phyloP scores from a whole-genome alignment of 768 basidiomycete genomes.

The Tricholoma saponaceum region DNA sequence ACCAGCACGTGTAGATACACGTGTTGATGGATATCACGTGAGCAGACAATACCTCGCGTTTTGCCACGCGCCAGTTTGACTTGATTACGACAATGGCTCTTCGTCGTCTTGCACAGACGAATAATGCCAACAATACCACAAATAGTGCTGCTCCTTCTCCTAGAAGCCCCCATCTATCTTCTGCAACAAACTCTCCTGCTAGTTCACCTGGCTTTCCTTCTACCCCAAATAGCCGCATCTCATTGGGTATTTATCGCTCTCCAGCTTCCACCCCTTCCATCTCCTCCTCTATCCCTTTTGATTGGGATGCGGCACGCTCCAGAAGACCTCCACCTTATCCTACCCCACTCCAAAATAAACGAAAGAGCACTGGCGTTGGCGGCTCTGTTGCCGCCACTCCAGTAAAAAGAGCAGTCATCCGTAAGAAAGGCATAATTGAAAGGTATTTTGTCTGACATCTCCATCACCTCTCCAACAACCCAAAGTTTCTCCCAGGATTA shows the following conservation, averaged over 20 bases:
- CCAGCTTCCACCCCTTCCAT: conserved; percentile 68
- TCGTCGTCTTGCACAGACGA: conserved; percentile 54
- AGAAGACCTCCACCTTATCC: conserved; percentile 69
- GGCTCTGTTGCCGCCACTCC: conserved; percentile 29
- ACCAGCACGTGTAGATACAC: conserved; percentile 40
- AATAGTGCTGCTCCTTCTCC: conserved; percentile 30
- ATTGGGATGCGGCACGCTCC: conserved; percentile 82
- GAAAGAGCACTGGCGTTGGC: conserved; percentile 34
- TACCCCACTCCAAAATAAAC: conserved; percentile 49
- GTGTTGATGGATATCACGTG: conserved; percentile 28
- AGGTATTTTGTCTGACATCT: conserved; percentile 35
- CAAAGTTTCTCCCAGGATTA: conserved; percentile 37
- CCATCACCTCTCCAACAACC: neutral
- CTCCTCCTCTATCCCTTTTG: conserved; percentile 74
- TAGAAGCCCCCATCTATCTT: conserved; percentile 20
- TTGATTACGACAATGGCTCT: conserved; percentile 45
- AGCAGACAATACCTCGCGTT: conserved; percentile 3
- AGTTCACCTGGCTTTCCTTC: conserved; percentile 31
- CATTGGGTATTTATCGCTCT: conserved; percentile 53
- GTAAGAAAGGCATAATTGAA: conserved; percentile 63
- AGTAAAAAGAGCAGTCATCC: conserved; percentile 50
- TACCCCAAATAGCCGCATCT: conserved; percentile 44
- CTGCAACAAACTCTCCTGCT: conserved; percentile 17
- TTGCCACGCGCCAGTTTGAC: neutral
- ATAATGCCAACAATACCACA: conserved; percentile 27